Conservation (phyloP, 2,329 filamentous ascomycete species). For the Xylaria sp. region DNA sequence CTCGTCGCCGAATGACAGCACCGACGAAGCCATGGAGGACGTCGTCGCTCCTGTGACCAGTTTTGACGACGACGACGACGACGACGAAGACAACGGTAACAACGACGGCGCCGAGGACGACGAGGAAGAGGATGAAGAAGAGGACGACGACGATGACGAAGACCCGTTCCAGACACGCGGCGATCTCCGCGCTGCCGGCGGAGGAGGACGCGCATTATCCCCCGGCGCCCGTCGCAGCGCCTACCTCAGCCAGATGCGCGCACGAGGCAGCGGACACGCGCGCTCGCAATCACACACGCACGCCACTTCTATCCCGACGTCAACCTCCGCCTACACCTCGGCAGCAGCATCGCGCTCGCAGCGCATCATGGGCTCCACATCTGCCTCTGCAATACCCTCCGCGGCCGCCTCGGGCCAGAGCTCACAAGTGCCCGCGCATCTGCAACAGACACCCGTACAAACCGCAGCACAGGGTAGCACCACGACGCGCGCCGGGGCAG, state of each 20-base stretch:
- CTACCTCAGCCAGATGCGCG: slow-evolving; percentile 42
- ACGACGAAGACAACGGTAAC: slow-evolving; percentile 30
- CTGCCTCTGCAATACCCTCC: slow-evolving; percentile 28
- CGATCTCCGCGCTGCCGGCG: slow-evolving; percentile 32
- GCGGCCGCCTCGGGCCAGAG: slow-evolving; percentile 1
- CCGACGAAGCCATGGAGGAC: slow-evolving; percentile 47
- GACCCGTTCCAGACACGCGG: slow-evolving; percentile 45
- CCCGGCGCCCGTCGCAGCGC: slow-evolving; percentile 42
- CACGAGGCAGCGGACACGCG: slow-evolving; percentile 33
- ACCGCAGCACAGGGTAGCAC: slow-evolving; percentile 14
- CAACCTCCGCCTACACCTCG: slow-evolving; percentile 21
- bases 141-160: slow-evolving; percentile 44
- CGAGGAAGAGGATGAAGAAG: slow-evolving; percentile 18
- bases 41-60: slow-evolving; percentile 7
- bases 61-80: slow-evolving; percentile 33
- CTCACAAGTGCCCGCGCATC: slow-evolving; percentile 28
- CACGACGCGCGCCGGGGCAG: slow-evolving; percentile 25
- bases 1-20: slow-evolving; percentile 32
- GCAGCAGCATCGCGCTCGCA: slow-evolving; percentile 29
- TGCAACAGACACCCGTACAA: slow-evolving; percentile 39
- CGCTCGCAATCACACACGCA: slow-evolving; percentile 32
- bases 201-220: slow-evolving; percentile 35
- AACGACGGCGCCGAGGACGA: slow-evolving; percentile 14
- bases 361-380: slow-evolving; percentile 38
- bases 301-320: slow-evolving; percentile 32